phyloP scores from a whole-genome alignment of 2,329 filamentous ascomycete species.

The Graphilbum sp. region DNA sequence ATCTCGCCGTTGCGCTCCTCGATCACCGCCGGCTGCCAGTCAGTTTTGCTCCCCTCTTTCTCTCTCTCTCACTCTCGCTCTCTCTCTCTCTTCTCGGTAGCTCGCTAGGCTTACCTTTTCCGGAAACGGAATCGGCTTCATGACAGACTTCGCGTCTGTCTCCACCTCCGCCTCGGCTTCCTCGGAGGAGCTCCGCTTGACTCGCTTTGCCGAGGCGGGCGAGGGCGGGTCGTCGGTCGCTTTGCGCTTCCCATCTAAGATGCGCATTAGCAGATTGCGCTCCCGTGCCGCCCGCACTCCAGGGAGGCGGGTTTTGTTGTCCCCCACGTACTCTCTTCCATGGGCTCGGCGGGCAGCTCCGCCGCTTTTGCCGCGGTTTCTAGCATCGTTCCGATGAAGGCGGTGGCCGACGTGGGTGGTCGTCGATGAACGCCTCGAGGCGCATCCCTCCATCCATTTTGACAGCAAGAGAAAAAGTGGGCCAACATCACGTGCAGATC shows the following conservation, averaged over 20 bases:
- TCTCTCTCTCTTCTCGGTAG: too few relatives aligned
- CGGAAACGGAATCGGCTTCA: constrained; percentile 65
- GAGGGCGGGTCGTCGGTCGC: constrained; percentile 49
- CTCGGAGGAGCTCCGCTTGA: constrained; percentile 33
- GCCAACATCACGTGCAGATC: background rate
- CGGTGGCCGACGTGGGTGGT: too few relatives aligned
- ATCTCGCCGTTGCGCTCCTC: constrained; percentile 92
- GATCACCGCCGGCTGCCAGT: constrained; percentile 54
- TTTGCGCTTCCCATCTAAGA: constrained; percentile 54
- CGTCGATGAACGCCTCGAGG: too few relatives aligned
- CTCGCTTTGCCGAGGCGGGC: constrained; percentile 45
- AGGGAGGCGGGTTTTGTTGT: too few relatives aligned
- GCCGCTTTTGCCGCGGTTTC: constrained; percentile 9
- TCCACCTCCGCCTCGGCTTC: constrained; percentile 19
- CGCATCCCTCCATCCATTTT: too few relatives aligned
- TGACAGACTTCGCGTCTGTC: constrained; percentile 15
- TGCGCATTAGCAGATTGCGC: background rate
- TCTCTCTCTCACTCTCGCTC: too few relatives aligned
- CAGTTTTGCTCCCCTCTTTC: background rate
- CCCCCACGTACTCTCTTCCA: constrained; percentile 9
- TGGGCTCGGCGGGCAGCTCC: background rate
- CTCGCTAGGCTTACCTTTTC: too few relatives aligned
- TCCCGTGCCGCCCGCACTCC: background rate
- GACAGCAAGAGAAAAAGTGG: background rate
- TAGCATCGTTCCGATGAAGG: too few relatives aligned